phyloP scores from a whole-genome alignment of 805 yeast genomes.

The Saturnispora sanitii region DNA sequence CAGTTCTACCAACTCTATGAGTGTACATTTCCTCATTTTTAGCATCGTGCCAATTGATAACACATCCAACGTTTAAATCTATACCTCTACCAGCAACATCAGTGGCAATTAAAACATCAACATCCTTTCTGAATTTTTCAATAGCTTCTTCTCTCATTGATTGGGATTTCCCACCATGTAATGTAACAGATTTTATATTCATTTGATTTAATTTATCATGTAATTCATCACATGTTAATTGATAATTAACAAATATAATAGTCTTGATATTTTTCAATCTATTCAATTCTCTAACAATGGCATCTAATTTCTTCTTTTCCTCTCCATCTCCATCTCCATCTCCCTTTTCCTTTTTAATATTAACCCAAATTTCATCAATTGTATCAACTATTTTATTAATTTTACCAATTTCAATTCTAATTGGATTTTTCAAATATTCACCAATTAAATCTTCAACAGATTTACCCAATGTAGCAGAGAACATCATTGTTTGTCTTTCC shows the following conservation, averaged over 20 bases:
- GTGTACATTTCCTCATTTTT: conserved; percentile 71
- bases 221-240: conserved; percentile 60
- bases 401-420: conserved; percentile 56
- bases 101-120: conserved; percentile 72
- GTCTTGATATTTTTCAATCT: conserved; percentile 48
- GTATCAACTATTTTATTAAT: conserved; percentile 56
- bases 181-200: conserved; percentile 43
- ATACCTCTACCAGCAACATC: conserved; percentile 96
- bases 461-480: conserved; percentile 86
- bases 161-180: conserved; percentile 86
- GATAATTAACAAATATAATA: conserved; percentile 75
- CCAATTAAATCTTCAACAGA: conserved; percentile 57
- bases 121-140: conserved; percentile 39
- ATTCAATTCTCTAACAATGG: conserved; percentile 31
- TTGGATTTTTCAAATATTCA: conserved; percentile 54
- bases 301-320: conserved; percentile 35
- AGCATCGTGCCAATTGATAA: conserved; percentile 80
- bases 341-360: conserved; percentile 33
- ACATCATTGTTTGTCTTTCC: conserved; percentile 72
- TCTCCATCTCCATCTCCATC: too few relatives aligned
- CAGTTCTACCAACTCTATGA: conserved; percentile 94
- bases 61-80: conserved; percentile 81
- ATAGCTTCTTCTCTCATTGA: conserved; percentile 77
- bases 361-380: conserved; percentile 61
- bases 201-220: conserved; percentile 38